Evolutionary conservation across 1,284 basidiomycete genomes (phyloP).

Genomic region (Agroathelia rolfsii): DNA sequence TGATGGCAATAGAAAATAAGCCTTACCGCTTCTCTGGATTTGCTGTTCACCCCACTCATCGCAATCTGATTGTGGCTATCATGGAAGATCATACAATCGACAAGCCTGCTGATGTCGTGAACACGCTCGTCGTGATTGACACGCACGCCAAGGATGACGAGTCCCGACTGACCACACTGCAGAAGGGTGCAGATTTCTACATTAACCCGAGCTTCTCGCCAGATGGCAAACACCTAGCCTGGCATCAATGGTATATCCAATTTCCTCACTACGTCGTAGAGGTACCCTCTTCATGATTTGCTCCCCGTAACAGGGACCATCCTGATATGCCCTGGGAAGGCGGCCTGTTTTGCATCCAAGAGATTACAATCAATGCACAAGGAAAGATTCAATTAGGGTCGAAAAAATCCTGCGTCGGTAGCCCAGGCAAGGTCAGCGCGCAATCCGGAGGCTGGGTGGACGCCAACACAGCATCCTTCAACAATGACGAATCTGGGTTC

Average conservation of each 20-base stretch:
- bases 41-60: constrained; percentile 12
- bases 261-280: no score
- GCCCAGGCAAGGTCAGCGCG: no score
- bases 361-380: no score
- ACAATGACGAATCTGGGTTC: no score
- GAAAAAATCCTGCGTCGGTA: no score
- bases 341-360: constrained; percentile 5
- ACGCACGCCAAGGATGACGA: constrained; percentile 11
- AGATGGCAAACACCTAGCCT: constrained; percentile 25
- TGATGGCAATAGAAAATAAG: constrained; percentile 14
- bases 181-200: constrained; percentile 33
- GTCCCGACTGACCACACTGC: constrained; percentile 15
- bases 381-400: no score
- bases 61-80: constrained; percentile 22
- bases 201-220: constrained; percentile 26
- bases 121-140: constrained; percentile 25
- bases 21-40: constrained; percentile 21
- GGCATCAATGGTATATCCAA: constrained; percentile 27
- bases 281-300: no score
- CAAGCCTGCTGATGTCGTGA: constrained; percentile 24
- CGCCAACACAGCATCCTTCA: no score
- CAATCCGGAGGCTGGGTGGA: no score
- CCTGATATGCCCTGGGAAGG: constrained; percentile 14
- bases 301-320: no score
- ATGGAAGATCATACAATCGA: constrained; percentile 33